Conservation (phyloP, 768 basidiomycete genomes). For the Daedalea quercina region DNA sequence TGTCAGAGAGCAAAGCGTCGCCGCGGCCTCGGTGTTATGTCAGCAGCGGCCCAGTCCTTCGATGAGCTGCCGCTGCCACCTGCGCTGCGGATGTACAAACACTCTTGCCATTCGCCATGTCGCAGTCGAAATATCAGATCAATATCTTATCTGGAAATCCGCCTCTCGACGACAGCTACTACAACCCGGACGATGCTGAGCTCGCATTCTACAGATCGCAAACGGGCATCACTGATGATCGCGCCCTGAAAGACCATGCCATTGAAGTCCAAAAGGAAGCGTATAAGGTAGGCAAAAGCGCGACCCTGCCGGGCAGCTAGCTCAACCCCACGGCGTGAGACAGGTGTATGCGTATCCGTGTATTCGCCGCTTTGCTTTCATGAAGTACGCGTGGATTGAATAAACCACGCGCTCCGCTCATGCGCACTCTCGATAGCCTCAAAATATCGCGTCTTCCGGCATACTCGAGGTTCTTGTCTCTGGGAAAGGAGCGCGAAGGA, state of each 20-base stretch:
- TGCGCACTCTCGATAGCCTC: conserved; percentile 6
- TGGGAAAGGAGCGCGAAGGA: conserved; percentile 27
- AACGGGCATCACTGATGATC: conserved; percentile 1
- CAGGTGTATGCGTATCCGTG: conserved; percentile 2
- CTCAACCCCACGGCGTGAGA: too few relatives aligned
- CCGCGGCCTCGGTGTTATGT: too few relatives aligned
- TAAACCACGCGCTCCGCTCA: background rate
- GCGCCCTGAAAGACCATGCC: conserved; percentile 16
- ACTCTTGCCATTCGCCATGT: too few relatives aligned
- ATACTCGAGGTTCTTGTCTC: conserved; percentile 19
- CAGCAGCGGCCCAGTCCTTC: too few relatives aligned
- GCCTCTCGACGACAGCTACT: background rate
- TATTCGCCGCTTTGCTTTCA: background rate
- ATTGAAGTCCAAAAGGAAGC: conserved; percentile 15
- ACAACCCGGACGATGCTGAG: conserved; percentile 3
- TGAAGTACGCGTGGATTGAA: background rate
- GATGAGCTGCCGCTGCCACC: too few relatives aligned
- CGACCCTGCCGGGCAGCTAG: too few relatives aligned
- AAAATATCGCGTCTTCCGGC: conserved; percentile 1
- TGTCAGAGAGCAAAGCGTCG: too few relatives aligned
- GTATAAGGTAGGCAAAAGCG: conserved; percentile 6
- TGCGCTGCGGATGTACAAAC: too few relatives aligned
- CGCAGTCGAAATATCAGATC: too few relatives aligned
- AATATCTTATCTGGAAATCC: too few relatives aligned
- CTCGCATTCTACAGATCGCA: conserved; percentile 8